Conservation (phyloP, 257 asterid species). For the Knoxia roxburghii region DNA sequence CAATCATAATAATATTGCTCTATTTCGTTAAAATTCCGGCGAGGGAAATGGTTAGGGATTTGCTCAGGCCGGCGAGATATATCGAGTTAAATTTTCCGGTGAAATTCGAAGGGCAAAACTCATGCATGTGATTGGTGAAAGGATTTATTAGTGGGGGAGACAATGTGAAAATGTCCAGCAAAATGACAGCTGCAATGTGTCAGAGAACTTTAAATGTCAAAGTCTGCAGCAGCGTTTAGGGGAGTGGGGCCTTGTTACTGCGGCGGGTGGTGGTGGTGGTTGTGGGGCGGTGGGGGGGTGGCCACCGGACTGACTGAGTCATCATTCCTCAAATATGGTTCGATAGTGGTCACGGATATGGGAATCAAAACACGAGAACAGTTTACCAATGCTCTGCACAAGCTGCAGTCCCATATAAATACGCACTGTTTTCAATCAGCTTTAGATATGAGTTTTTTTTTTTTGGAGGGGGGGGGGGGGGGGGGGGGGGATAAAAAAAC, state of each 20-base stretch:
- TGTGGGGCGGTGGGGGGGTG: slow-evolving; percentile 6
- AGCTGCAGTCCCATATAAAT: neutral
- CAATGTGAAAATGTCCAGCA: slow-evolving; percentile 8
- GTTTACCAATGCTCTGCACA: neutral
- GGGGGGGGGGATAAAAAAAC: no score
- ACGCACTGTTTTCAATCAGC: neutral
- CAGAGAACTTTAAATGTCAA: slow-evolving; percentile 31
- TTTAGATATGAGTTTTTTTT: neutral
- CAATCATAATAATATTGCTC: no score
- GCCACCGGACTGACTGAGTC: neutral
- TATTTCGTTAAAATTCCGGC: no score
- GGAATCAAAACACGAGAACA: neutral
- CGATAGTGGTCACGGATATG: slow-evolving; percentile 14
- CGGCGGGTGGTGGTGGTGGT: neutral
- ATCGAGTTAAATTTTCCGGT: no score
- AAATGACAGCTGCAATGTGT: slow-evolving; percentile 40
- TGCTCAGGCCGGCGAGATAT: no score
- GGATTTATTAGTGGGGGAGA: neutral
- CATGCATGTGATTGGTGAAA: no score
- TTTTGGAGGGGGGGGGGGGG: no score
- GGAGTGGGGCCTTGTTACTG: neutral
- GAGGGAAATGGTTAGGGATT: no score
- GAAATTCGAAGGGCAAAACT: no score
- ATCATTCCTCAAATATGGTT: neutral
- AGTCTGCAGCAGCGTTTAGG: neutral